Evolutionary conservation across 805 yeast species (phyloP), one percentile per base, ranked within the genome.

Genomic region (Candida rishiriensis): DNA sequence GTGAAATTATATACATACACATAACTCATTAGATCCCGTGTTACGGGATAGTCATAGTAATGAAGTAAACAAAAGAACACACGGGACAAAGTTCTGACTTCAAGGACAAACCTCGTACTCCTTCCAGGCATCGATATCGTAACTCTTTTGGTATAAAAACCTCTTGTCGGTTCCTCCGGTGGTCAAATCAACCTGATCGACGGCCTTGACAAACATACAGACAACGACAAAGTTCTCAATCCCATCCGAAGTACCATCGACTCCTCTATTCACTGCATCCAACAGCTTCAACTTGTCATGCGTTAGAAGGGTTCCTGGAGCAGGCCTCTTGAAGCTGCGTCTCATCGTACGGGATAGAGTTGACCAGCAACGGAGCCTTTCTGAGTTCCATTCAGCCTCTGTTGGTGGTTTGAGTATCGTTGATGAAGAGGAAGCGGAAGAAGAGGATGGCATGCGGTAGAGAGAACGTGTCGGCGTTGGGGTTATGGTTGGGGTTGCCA

Each of bases 41-140:
- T n/a, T n/a, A n/a, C n/a, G n/a, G n/a, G n/a, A n/a, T n/a, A n/a
- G n/a, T n/a, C n/a, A 28, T 11, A 39, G 29, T 30, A 21, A 29
- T 17, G 30, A 21, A 14, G 4, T 14, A 32, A 16, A 26, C 13
- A n/a, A n/a, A n/a, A n/a, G n/a, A n/a, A n/a, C n/a, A n/a, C n/a
- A n/a, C n/a, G n/a, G n/a, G n/a, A n/a, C n/a, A n/a, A n/a, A n/a
- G n/a, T n/a, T n/a, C n/a, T n/a, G n/a, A n/a, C 9, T 13, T 60
- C 52, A 85, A 4, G 96, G 95, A 63, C 95, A 86, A 3, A 87
- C 85, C 55, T 85, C 91, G 42, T 70, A 72, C 59, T 86, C 91
- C 39, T 71, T 72, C 96, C 96, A 87, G 51, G 77, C 77, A 47
- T 79, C 85, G 40, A 69, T 63, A 38, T 70, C 73, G 46, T 72